Evolutionary conservation across 225 moss, liverwort and hornwort species (phyloP).

Genomic region (Climacium dendroides): DNA sequence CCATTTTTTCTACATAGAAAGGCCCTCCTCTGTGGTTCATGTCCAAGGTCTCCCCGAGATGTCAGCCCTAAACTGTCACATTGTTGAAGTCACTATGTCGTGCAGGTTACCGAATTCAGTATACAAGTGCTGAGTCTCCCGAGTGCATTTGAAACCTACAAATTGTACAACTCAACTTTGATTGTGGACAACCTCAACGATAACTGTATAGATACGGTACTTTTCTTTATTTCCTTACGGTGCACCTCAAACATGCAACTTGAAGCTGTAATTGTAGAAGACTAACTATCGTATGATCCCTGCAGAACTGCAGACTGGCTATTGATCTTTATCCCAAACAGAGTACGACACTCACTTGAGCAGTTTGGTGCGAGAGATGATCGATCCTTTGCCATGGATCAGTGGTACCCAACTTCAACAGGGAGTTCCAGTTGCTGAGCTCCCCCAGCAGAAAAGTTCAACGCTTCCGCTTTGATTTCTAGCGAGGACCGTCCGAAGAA

Average conservation of each 20-base stretch:
- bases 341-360: background rate
- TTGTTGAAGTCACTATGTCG: background rate
- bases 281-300: background rate
- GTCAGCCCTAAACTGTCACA: background rate
- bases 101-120: background rate
- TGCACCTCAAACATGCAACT: background rate
- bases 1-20: background rate
- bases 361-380: background rate
- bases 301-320: background rate
- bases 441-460: slow-evolving; percentile 14
- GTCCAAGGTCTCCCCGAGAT: background rate
- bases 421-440: background rate
- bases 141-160: background rate
- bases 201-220: background rate
- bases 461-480: slow-evolving; percentile 22
- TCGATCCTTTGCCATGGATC: background rate
- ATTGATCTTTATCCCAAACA: background rate
- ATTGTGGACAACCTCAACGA: background rate
- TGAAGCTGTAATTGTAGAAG: background rate
- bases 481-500: slow-evolving; percentile 18
- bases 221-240: background rate
- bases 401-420: background rate
- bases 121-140: background rate
- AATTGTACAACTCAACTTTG: background rate
- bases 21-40: background rate